A percentile compares a stretch with the other conserved stretches of the same genome.
Conservation (phyloP, 257 asterid genomes). For the Fraxinus pennsylvanica region DNA sequence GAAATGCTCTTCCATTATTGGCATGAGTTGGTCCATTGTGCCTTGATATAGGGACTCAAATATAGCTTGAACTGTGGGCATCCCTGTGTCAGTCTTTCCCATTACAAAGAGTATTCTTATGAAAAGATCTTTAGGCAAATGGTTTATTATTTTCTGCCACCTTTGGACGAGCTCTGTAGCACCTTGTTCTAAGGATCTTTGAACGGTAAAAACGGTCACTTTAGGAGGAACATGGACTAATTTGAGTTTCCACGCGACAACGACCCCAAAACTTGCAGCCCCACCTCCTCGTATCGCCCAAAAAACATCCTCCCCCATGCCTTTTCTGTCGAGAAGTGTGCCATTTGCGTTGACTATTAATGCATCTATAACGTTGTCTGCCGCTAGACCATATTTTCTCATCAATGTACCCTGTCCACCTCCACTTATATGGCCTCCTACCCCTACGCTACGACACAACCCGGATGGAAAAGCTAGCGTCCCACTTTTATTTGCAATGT, state of each 20-base stretch:
- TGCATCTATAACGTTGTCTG: slow-evolving; percentile 13
- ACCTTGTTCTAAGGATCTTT: slow-evolving; percentile 3
- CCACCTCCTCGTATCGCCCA: slow-evolving; percentile 22
- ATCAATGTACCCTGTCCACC: slow-evolving; percentile 7
- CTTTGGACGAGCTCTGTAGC: background rate
- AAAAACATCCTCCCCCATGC: slow-evolving; percentile 19
- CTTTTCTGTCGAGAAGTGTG: background rate
- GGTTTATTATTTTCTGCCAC: background rate
- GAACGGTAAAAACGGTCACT: background rate
- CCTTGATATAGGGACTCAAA: slow-evolving; percentile 9
- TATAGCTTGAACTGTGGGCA: background rate
- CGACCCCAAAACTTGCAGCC: background rate
- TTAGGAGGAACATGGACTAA: slow-evolving; percentile 2
- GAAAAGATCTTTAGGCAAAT: background rate
- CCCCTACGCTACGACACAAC: background rate
- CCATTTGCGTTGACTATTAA: slow-evolving; percentile 1
- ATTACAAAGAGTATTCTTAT: background rate
- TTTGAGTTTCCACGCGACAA: slow-evolving; percentile 9
- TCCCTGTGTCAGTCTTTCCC: background rate
- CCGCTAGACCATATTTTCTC: slow-evolving; percentile 17
- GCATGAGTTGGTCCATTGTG: background rate
- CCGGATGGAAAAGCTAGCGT: background rate
- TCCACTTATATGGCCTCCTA: slow-evolving; percentile 15
- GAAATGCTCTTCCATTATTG: background rate
- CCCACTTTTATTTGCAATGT: background rate